phyloP scores from a whole-genome alignment of 805 yeast genomes.

The Barnettozyma vustinii region DNA sequence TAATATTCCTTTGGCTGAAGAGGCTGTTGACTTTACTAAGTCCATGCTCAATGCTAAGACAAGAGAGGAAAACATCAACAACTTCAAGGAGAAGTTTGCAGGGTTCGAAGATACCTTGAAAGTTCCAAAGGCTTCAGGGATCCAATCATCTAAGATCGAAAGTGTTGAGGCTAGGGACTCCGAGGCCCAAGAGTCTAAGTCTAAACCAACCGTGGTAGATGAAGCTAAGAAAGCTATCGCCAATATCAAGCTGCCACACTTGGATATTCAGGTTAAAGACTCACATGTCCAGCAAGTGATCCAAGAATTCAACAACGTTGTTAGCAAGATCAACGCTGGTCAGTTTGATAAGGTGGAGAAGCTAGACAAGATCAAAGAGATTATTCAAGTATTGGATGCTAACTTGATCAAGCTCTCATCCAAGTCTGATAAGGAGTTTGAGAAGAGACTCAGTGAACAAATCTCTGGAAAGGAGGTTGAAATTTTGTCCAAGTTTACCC shows the following conservation, averaged over 20 bases:
- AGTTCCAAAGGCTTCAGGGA: constrained; percentile 35
- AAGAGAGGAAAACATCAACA: constrained; percentile 28
- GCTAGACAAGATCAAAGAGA: constrained; percentile 11
- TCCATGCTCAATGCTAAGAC: constrained; percentile 22
- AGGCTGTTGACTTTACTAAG: constrained; percentile 45
- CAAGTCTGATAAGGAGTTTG: constrained; percentile 9
- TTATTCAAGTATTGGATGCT: constrained; percentile 19
- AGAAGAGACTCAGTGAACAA: constrained; percentile 20
- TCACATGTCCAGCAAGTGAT: constrained; percentile 21
- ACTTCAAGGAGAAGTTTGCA: constrained; percentile 33
- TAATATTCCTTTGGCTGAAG: constrained; percentile 60
- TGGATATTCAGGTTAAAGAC: constrained; percentile 28
- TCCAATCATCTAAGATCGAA: constrained; percentile 29
- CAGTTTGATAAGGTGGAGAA: constrained; percentile 13
- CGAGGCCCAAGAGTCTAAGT: not conserved
- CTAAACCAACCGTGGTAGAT: constrained; percentile 9
- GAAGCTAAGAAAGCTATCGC: constrained; percentile 13
- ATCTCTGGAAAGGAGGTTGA: constrained; percentile 42
- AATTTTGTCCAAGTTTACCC: constrained; percentile 51
- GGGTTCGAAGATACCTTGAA: constrained; percentile 34
- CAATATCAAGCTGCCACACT: constrained; percentile 19
- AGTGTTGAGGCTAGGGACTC: constrained; percentile 17
- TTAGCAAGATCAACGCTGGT: constrained; percentile 21
- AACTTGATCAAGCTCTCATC: constrained; percentile 14
- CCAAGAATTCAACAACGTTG: constrained; percentile 21